Percentiles rank a stretch among this genome's conserved stretches.
phyloP scores from a whole-genome alignment of 371 early-diverging fungal genomes.

The Mucor mucedo region DNA sequence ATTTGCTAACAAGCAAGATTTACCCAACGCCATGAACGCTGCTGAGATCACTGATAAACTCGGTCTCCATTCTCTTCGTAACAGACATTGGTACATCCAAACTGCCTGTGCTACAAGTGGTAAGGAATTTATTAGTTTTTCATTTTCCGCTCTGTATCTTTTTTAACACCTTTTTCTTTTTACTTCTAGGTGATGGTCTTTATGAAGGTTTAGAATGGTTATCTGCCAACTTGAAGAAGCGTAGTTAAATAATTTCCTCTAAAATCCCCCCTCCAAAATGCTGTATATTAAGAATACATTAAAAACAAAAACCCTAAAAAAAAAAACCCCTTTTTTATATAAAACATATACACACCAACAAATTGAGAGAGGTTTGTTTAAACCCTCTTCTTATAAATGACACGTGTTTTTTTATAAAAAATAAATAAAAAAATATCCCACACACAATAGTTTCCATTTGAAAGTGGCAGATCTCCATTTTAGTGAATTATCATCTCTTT shows the following conservation, averaged over 20 bases:
- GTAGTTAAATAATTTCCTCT: background rate
- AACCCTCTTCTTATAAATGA: background rate
- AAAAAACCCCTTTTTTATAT: background rate
- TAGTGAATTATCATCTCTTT: background rate
- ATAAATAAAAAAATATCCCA: background rate
- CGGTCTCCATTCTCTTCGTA: constrained; percentile 84
- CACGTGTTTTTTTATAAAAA: background rate
- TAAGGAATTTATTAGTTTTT: constrained; percentile 22
- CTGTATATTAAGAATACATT: background rate
- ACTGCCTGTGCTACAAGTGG: constrained; percentile 94
- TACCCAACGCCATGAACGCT: constrained; percentile 91
- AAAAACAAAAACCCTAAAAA: background rate
- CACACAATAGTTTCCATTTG: background rate
- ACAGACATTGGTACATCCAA: constrained; percentile 92
- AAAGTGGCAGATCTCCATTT: too few relatives aligned
- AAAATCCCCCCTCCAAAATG: too few relatives aligned
- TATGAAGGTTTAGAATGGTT: constrained; percentile 93
- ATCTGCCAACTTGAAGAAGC: constrained; percentile 55
- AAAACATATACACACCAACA: background rate
- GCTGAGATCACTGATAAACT: constrained; percentile 94
- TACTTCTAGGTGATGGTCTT: constrained; percentile 79
- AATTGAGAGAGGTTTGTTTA: background rate
- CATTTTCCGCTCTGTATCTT: background rate
- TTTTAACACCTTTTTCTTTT: background rate
- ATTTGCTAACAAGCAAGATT: constrained; percentile 97